Evolutionary conservation across 2,329 filamentous ascomycete species (phyloP), one percentile per base, ranked within the genome.

Genomic region (Leptographium wingfieldii): DNA sequence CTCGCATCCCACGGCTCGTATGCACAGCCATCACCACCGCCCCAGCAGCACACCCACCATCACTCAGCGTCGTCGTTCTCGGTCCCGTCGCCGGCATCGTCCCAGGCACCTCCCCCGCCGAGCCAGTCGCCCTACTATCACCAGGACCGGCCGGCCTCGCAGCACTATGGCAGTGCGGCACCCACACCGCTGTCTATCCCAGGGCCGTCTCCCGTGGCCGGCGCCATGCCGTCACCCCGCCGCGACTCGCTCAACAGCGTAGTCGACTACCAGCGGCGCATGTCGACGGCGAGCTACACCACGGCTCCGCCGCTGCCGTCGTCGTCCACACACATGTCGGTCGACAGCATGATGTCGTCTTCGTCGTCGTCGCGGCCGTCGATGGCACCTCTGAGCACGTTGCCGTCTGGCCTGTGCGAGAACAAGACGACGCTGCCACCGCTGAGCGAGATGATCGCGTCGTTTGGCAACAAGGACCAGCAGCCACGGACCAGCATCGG

Each of bases 81-180:
- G 7, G 59, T 54, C 0, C 56, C 58, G n/a, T 59, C 63, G 6
- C 60, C 61, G 2, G 48, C 60, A 14, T 49, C 57, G 5, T 55
- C 58, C 9, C 56, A 59, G 35, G 14, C 60, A 3, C 38, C 38
- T 3, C 38, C 38, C 12, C 38, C 38, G 38, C 51, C 59, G 19
- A 38, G 43, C 11, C 46, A 51, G 19, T 40, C 56, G 19, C 53
- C 58, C 10, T 66, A 68, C 57, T 65, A 67, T 53, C 62, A 64
- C 55, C 62, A 64, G 53, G 69, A 71, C 56, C 66, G 67, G 10
- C 67, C 68, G n/a, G 64, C 67, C 1, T 67, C 69, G 49, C 69
- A 69, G 60, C 63, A 61, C 25, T 65, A 65, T 43, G 65, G 67
- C 25, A 63, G 64, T 12, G 65, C 67, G 1, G 62, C 49, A 1